Evolutionary conservation across 371 early-diverging fungal genomes (phyloP).

Genomic region (Dinochytrium kinnereticum): DNA sequence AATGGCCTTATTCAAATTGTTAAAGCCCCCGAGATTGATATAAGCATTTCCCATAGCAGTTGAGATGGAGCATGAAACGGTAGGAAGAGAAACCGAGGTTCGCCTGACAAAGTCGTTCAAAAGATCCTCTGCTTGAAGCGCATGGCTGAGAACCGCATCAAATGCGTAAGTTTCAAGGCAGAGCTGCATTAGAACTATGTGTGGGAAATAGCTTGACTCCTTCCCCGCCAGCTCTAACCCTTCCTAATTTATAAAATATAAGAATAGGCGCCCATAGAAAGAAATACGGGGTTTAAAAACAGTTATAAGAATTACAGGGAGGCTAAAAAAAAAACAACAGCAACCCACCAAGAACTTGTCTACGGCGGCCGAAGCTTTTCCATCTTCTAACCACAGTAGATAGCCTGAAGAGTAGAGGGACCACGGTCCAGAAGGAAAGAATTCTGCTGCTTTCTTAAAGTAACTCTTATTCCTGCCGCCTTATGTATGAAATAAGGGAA

Average conservation of each 20-base stretch:
- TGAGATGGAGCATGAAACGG: not conserved
- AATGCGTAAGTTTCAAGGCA: not conserved
- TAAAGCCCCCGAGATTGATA: not conserved
- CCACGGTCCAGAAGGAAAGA: not conserved
- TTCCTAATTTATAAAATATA: not conserved
- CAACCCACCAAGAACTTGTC: not conserved
- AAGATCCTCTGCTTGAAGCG: not conserved
- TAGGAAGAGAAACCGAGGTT: not conserved
- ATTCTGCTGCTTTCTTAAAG: not conserved
- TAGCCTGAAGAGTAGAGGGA: not conserved
- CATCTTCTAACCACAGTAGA: not conserved
- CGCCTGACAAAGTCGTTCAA: not conserved
- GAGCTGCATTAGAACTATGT: not conserved
- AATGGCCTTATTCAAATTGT: not conserved
- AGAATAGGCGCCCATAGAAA: not conserved
- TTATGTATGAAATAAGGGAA: too few species aligned
- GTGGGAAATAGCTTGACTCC: not conserved
- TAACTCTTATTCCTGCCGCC: not conserved
- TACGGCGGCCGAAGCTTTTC: not conserved
- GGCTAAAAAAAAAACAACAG: not conserved
- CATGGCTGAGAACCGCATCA: not conserved
- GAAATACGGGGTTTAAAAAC: too few species aligned
- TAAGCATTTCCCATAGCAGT: not conserved
- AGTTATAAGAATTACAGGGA: too few species aligned
- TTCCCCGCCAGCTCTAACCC: not conserved